Evolutionary conservation across 805 yeast species (phyloP), one percentile per base, ranked within the genome.

Genomic region (Kuraishia floccosa): DNA sequence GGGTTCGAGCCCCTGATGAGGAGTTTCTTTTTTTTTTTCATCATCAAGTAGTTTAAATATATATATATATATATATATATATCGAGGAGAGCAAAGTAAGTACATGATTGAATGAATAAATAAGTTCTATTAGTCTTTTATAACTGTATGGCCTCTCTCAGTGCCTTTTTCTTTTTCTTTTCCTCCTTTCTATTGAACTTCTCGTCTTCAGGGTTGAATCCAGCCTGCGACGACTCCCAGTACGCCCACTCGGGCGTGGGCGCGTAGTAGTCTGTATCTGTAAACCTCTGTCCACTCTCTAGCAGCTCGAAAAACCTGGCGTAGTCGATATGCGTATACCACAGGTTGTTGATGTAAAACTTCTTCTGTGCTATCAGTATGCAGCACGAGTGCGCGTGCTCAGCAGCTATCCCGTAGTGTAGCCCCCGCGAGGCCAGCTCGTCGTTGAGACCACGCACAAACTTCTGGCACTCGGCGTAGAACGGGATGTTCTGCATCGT

Each of bases 401-500:
- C 96, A 0, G 96, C 94, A 8, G 96, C 95, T 35, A 86, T 62
- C 28, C 75, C 94, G 47, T 87, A 86, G 17, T 64, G 65, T 19
- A 79, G 60, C 1, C 86, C 86, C 42, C 93, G 68, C 9, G 61
- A 52, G 32, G 70, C 61, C 35, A 86, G 63, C 42, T 77, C 85
- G 9, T 58, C 57, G 27, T 72, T 69, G 39, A 86, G 67, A 7
- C 60, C 63, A 29, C 62, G 63, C 4, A 85, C 96, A 52, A 86
- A 86, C 6, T 52, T 58, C 42, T 73, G 75, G 48, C 94, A 89
- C 51, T 86, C 96, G 39, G 84, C 94, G 49, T 86, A 86, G 48
- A 82, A 86, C 27, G 96, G 96, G 34, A 87, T 91, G 47, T 86
- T 86, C 50, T 86, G 89, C 96, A 86, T 86, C 3, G 96, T 85